These are phyloP conservation scores for Metroxylon sagu DNA, from an alignment of 176 grass and related monocot species.

Conservation along the genomic window DNA sequence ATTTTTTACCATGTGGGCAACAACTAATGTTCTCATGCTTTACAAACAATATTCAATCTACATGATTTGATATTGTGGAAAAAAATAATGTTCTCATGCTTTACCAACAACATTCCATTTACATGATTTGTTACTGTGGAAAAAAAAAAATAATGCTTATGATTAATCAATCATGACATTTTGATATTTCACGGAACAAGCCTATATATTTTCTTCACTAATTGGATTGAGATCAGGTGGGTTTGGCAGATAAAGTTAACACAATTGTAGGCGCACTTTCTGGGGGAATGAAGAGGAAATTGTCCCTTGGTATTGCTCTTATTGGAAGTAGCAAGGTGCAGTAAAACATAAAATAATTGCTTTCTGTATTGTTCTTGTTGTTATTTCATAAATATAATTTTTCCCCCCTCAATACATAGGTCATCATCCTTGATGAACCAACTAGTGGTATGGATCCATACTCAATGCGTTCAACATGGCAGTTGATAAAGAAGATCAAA, in stretches of 20 bases:
- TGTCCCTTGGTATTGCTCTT: slow-evolving; percentile 44
- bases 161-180: no score
- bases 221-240: slow-evolving; percentile 17
- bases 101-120: no score
- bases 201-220: background rate
- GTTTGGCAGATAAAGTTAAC: slow-evolving; percentile 36
- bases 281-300: slow-evolving; percentile 48
- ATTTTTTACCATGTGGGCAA: no score
- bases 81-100: no score
- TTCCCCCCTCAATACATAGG: slow-evolving; percentile 4
- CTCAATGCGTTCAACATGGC: slow-evolving; percentile 47
- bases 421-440: slow-evolving; percentile 48
- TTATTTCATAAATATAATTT: slow-evolving; percentile 10
- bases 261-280: slow-evolving; percentile 37
- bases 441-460: slow-evolving; percentile 56
- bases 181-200: no score
- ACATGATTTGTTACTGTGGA: no score
- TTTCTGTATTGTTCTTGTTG: background rate
- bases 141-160: no score
- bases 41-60: no score
- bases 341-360: slow-evolving; percentile 1
- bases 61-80: no score
- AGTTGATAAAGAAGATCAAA: slow-evolving; percentile 44
- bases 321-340: slow-evolving; percentile 51
- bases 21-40: no score